These are phyloP conservation scores for Metarhizium sp. DNA, from an alignment of 2,329 filamentous ascomycete species.

Conservation along the genomic window DNA sequence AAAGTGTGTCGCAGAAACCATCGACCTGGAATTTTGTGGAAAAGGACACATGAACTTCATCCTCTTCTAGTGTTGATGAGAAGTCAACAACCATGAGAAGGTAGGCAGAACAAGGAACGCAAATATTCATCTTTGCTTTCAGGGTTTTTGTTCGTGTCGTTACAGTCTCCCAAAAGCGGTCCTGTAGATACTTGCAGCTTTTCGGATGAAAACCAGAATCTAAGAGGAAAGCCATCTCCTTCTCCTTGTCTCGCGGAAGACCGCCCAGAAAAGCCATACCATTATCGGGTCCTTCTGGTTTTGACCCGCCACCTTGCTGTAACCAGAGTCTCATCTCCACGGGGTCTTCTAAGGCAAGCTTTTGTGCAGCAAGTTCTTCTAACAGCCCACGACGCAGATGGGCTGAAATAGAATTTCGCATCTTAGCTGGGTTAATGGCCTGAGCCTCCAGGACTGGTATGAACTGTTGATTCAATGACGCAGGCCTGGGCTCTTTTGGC, in stretches of 20 bases:
- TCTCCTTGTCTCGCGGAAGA: conserved; percentile 38
- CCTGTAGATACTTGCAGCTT: conserved; percentile 37
- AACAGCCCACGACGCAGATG: conserved; percentile 41
- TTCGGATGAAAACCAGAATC: conserved; percentile 50
- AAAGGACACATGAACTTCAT: conserved; percentile 60
- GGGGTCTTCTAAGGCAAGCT: conserved; percentile 39
- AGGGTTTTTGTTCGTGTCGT: conserved; percentile 35
- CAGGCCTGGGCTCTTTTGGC: conserved; percentile 25
- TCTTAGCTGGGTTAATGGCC: conserved; percentile 32
- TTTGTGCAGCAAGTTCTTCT: conserved; percentile 41
- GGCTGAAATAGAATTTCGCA: conserved; percentile 38
- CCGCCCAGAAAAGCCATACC: conserved; percentile 37
- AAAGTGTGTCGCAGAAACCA: conserved; percentile 40
- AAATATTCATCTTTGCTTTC: conserved; percentile 48
- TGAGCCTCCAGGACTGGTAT: conserved; percentile 58
- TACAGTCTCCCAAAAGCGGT: conserved; percentile 24
- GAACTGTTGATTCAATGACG: conserved; percentile 57
- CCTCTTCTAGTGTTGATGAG: conserved; percentile 45
- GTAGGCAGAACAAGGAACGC: conserved; percentile 50
- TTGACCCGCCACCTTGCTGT: conserved; percentile 25
- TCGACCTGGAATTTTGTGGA: conserved; percentile 52
- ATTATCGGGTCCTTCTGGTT: conserved; percentile 27
- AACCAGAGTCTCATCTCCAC: conserved; percentile 46
- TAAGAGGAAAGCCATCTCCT: conserved; percentile 45
- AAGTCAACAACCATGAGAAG: conserved; percentile 64